Evolutionary conservation across 2,329 filamentous ascomycete genomes (phyloP).

Genomic region (Diaporthe citrichinensis): DNA sequence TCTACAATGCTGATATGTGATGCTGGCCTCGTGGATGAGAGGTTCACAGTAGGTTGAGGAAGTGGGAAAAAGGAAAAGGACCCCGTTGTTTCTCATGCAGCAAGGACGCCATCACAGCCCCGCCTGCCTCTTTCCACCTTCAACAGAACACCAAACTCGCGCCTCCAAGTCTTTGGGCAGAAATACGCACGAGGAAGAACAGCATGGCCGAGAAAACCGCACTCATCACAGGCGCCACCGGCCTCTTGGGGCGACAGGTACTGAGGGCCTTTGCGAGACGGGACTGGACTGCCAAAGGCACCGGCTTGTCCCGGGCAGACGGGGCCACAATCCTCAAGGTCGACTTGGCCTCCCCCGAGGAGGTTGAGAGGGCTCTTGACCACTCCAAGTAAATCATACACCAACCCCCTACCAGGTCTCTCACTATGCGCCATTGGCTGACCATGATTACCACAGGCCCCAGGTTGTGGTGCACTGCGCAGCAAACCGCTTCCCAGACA

Average conservation of each 20-base stretch:
- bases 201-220: conserved; percentile 65
- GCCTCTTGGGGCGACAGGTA: conserved; percentile 86
- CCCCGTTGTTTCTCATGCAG: background rate
- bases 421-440: background rate
- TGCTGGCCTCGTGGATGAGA: background rate
- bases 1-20: background rate
- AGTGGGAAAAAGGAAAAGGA: background rate
- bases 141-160: conserved; percentile 10
- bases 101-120: conserved; percentile 5
- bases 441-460: conserved; percentile 65
- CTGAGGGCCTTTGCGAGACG: conserved; percentile 76
- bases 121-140: conserved; percentile 1
- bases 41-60: background rate
- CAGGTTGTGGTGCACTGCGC: conserved; percentile 88
- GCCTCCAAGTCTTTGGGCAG: background rate
- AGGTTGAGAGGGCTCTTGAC: conserved; percentile 66
- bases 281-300: conserved; percentile 80
- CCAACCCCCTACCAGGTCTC: too few relatives aligned
- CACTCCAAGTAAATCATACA: conserved; percentile 62
- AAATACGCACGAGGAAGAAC: background rate
- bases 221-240: conserved; percentile 87
- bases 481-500: conserved; percentile 89
- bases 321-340: conserved; percentile 76
- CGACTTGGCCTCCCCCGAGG: conserved; percentile 61
- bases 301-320: conserved; percentile 80